Conservation (phyloP, 2,329 filamentous ascomycete genomes). For the Elsinoe australis region DNA sequence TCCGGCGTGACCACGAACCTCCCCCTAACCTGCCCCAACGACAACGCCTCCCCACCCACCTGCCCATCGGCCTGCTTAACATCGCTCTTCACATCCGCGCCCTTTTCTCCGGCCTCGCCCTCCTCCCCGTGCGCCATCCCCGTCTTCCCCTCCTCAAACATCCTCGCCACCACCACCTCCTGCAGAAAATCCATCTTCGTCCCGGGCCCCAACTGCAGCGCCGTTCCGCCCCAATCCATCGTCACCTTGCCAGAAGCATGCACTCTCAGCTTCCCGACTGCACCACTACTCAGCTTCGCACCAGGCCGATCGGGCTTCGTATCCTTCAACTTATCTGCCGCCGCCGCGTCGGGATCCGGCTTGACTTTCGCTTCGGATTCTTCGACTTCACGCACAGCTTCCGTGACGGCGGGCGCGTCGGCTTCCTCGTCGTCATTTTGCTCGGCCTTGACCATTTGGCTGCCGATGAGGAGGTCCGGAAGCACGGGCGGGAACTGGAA, state of each 20-base stretch:
- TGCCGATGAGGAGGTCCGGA: constrained; percentile 45
- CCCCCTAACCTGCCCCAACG: constrained; percentile 55
- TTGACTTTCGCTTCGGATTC: constrained; percentile 22
- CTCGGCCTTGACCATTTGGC: constrained; percentile 25
- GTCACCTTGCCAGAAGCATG: constrained; percentile 55
- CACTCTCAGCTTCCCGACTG: constrained; percentile 54
- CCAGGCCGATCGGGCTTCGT: constrained; percentile 32
- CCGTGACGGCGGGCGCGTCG: constrained; percentile 13
- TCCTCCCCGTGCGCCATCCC: constrained; percentile 31
- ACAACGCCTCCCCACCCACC: constrained; percentile 41
- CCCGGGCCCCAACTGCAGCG: constrained; percentile 50
- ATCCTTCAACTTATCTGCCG: constrained; percentile 23
- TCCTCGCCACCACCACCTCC: constrained; percentile 45
- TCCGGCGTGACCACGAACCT: constrained; percentile 58
- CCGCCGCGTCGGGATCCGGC: constrained; percentile 24
- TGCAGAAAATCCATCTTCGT: constrained; percentile 52
- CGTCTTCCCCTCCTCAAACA: constrained; percentile 28
- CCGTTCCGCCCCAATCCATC: constrained; percentile 56
- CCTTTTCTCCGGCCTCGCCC: constrained; percentile 23
- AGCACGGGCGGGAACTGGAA: constrained; percentile 58
- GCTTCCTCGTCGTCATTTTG: constrained; percentile 16
- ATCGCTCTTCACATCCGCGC: constrained; percentile 31
- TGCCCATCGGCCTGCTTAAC: constrained; percentile 24
- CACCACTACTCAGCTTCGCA: constrained; percentile 43
- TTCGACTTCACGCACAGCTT: neutral